These are phyloP conservation scores for Ophiorrhiza pumila DNA, from an alignment of 257 asterid genomes.

Conservation along the genomic window DNA sequence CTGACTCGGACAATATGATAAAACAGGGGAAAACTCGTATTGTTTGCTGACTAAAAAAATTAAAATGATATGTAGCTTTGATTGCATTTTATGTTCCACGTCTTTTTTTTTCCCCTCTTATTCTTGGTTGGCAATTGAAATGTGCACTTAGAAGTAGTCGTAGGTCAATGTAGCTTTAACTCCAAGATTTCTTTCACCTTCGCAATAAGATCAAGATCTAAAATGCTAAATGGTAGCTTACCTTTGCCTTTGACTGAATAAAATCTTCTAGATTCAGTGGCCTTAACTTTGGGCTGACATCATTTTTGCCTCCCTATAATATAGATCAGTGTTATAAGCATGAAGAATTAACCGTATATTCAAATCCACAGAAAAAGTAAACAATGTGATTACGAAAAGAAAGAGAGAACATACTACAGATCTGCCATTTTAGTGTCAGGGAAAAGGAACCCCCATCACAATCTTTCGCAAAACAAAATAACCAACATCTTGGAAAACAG, in stretches of 20 bases:
- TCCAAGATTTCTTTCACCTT: not conserved
- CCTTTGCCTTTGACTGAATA: conserved; percentile 79
- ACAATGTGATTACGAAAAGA: not conserved
- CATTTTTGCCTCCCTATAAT: conserved; percentile 48
- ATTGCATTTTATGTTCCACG: too few relatives aligned
- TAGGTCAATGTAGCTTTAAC: not conserved
- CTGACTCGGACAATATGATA: too few relatives aligned
- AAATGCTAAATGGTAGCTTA: conserved; percentile 23
- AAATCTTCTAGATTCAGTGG: conserved; percentile 78
- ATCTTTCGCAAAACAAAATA: not conserved
- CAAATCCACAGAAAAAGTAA: not conserved
- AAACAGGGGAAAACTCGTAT: not conserved
- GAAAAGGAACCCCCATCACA: not conserved
- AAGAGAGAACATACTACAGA: not conserved
- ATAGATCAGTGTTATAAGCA: not conserved
- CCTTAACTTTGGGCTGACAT: conserved; percentile 42
- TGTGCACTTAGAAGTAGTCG: not conserved
- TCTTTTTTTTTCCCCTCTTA: too few relatives aligned
- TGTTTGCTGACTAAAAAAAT: too few relatives aligned
- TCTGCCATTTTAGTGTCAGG: not conserved
- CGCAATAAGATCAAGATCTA: conserved; percentile 2
- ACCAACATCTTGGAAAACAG: not conserved
- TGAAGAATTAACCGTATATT: not conserved
- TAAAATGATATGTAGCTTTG: not conserved
- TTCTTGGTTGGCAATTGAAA: not conserved